Base-by-base conservation (phyloP, 371 early-diverging fungal species). In the Sporodiniella umbellata region DNA sequence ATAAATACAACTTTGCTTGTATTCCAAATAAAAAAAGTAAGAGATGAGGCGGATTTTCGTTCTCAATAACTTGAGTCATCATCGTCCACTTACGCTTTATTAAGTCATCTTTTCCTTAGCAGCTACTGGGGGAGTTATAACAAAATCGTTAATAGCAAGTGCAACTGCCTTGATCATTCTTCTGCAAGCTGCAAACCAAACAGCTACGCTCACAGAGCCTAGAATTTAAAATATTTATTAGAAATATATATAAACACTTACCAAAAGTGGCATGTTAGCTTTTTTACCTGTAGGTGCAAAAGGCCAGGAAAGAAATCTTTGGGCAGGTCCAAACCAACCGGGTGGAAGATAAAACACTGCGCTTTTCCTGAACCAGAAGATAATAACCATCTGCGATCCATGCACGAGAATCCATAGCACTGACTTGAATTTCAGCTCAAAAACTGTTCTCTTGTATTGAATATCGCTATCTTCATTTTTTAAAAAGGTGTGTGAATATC, bases 281-380 rank as follows among this genome's bases (percentile, higher is more conserved):
- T 28, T 24, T 56, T 38, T 70, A 86, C 89, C 92, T 48, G 62
- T 58, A 35, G 94, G 93, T 15, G 94, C 89, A 52, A 88, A 82
- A 1, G 96, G 96, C 48, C 89, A 60, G 33, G 87, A 72, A 25
- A 93, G 64, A 45, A 88, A 57, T 49, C 75, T 72, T 28, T 85
- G 72, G 14, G 86, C 78, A 25, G 94, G 93, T 8, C 92, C 91
- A 58, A 92, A 86, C 93, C 93, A 93, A 28, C 84, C 85, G 4
- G 64, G 50, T 14, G 95, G 94, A 8, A 93, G 61, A 57, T 85
- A 93, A 46, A 95, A 92, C 53, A 92, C 88, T 2, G 94, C 81
- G 14, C 62, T 61, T 6, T 83, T 73, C 44, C 87, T 72, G 68
- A 79, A 92, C 80, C 79, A 83, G 28, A 87, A 42, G 18, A 88